Conservation (phyloP, 257 asterid species). For the Anisodus acutangulus region DNA sequence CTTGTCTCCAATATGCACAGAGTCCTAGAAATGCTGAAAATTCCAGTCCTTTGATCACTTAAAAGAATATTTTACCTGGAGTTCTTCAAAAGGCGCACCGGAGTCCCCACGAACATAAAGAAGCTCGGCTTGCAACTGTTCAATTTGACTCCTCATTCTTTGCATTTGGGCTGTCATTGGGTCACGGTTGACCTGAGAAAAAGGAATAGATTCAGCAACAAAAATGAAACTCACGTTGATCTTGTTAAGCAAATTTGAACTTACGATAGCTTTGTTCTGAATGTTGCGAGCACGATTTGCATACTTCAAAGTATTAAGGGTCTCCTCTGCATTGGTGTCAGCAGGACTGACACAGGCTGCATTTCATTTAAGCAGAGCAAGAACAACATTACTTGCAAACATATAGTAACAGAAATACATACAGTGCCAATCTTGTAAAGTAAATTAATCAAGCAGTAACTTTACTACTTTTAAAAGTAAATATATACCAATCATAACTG, state of each 20-base stretch:
- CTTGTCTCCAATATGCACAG: background rate
- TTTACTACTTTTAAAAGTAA: conserved; percentile 7
- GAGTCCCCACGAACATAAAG: conserved; percentile 81
- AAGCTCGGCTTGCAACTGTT: conserved; percentile 88
- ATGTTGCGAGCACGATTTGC: conserved; percentile 96
- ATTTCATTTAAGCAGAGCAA: conserved; percentile 25
- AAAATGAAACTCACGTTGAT: background rate
- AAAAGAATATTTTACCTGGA: conserved; percentile 55
- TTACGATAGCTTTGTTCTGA: conserved; percentile 93
- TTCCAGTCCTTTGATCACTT: background rate
- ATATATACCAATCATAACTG: conserved; percentile 91
- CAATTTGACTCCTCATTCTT: conserved; percentile 88
- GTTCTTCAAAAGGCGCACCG: conserved; percentile 72
- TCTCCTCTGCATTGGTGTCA: conserved; percentile 93
- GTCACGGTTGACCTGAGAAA: conserved; percentile 79
- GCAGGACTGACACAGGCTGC: conserved; percentile 96
- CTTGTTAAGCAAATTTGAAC: conserved; percentile 33
- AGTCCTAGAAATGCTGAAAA: conserved; percentile 10
- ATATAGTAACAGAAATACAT: background rate
- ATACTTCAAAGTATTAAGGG: conserved; percentile 86
- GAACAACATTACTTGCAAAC: background rate
- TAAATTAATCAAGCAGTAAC: background rate
- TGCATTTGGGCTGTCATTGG: conserved; percentile 81
- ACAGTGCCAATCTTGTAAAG: background rate
- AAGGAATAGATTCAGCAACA: conserved; percentile 18